Evolutionary conservation across 495 filamentous ascomycete species (phyloP).

Genomic region (Penicillium cinerascens): DNA sequence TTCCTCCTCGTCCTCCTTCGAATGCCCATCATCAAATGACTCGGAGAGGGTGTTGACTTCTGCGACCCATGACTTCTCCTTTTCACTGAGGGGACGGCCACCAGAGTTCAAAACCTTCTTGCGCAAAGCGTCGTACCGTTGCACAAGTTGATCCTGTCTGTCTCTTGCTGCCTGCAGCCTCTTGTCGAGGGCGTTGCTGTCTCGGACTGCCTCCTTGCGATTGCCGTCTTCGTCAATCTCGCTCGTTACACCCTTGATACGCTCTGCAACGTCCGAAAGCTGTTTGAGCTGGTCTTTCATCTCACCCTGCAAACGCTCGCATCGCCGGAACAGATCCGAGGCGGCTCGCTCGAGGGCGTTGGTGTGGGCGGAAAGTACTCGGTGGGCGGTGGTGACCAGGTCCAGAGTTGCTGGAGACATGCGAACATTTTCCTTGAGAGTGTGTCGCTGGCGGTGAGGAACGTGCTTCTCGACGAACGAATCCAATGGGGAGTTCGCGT

Average conservation of each 20-base stretch:
- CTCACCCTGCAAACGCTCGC: conserved; percentile 67
- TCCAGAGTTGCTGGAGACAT: conserved; percentile 73
- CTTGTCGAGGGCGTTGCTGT: conserved; percentile 53
- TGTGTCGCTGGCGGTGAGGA: conserved; percentile 55
- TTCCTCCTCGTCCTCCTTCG: conserved; percentile 19
- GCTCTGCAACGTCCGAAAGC: conserved; percentile 61
- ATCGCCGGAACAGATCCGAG: conserved; percentile 76
- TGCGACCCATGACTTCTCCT: conserved; percentile 63
- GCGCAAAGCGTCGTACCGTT: conserved; percentile 62
- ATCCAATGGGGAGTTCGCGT: conserved; percentile 54
- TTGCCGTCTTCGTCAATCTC: conserved; percentile 51
- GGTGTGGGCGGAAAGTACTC: conserved; percentile 70
- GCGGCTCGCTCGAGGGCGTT: conserved; percentile 67
- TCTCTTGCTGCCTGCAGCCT: conserved; percentile 57
- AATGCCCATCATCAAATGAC: conserved; percentile 24
- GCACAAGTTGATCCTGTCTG: conserved; percentile 55
- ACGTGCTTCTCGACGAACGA: conserved; percentile 58
- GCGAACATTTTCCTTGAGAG: conserved; percentile 67
- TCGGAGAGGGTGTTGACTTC: conserved; percentile 56
- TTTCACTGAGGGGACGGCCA: conserved; percentile 66
- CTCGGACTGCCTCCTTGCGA: conserved; percentile 37
- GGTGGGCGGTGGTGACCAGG: conserved; percentile 72
- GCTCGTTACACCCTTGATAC: conserved; percentile 63
- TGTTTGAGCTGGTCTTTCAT: conserved; percentile 67
- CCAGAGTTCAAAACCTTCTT: conserved; percentile 55